Conservation (phyloP, 768 basidiomycete species). For the Sarcomyxa edulis region DNA sequence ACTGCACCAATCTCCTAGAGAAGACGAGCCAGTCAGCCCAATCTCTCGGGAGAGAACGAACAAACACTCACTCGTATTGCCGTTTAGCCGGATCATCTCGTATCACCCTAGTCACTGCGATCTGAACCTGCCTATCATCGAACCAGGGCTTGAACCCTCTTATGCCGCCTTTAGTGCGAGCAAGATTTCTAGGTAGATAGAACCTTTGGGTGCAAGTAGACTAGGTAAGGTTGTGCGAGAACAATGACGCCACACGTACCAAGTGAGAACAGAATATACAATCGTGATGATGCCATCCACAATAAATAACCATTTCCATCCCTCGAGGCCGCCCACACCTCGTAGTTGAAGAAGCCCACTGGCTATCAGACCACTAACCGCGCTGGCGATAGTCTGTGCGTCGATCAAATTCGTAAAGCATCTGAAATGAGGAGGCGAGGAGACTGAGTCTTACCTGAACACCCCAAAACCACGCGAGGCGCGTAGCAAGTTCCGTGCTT, state of each 20-base stretch:
- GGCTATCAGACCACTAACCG: constrained; percentile 35
- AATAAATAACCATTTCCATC: constrained; percentile 38
- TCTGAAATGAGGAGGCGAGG: background rate
- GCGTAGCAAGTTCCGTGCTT: constrained; percentile 34
- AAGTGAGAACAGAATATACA: constrained; percentile 25
- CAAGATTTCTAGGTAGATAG: constrained; percentile 27
- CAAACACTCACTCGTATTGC: constrained; percentile 26
- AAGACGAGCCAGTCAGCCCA: background rate
- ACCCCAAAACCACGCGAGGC: constrained; percentile 40
- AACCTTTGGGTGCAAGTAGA: constrained; percentile 19
- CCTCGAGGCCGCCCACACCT: constrained; percentile 27
- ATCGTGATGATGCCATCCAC: constrained; percentile 34
- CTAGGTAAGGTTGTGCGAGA: background rate
- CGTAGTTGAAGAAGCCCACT: constrained; percentile 32
- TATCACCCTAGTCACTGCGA: constrained; percentile 30
- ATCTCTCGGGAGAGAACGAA: background rate
- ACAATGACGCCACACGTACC: constrained; percentile 14
- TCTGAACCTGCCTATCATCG: constrained; percentile 25
- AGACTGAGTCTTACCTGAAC: constrained; percentile 17
- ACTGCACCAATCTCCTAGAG: constrained; percentile 24
- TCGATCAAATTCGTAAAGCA: background rate
- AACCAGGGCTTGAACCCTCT: constrained; percentile 32
- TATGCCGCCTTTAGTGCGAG: constrained; percentile 23
- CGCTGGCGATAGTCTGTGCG: constrained; percentile 26
- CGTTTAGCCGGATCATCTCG: constrained; percentile 32